Evolutionary conservation across 2,329 filamentous ascomycete species (phyloP), one percentile per base, ranked within the genome.

Genomic region (Xylariaceae sp.): DNA sequence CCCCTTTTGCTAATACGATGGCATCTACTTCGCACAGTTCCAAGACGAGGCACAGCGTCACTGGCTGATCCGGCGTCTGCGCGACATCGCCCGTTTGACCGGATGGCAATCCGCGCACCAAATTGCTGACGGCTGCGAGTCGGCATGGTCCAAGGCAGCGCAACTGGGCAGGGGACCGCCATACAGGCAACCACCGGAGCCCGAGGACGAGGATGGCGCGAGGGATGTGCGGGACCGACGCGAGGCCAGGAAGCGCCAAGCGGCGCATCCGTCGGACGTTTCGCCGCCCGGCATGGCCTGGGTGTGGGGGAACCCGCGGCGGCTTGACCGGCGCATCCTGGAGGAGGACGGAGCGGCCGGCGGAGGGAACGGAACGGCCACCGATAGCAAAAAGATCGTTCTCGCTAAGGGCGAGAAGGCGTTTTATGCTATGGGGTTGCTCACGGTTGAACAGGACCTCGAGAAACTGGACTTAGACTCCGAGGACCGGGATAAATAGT

Each of bases 61-160:
- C 54, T 95, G 90, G 88, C 81, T 87, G 0, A 79, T 96, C 59
- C 78, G 80, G 35, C 83, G 87, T 31, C 78, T 96, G 53, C 80
- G 84, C 62, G 85, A 90, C 63, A 85, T 95, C 40, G 83, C 87
- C 2, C 82, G 85, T 1, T 76, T 94, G 6, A 96, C 90, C 0
- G 94, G 94, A 0, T 96, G 90, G 88, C 87, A 90, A 64, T 90
- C 87, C 1, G 88, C 90, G 1, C 80, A 83, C 35, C 83, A 91
- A 41, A 92, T 96, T 59, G 89, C 89, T 0, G 78, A 82, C 47
- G 91, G 90, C 1, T 95, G 90, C 69, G 91, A 97, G 70, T 86
- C 84, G 2, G 80, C 84, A 0, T 99, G 94, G 94, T 78, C 81
- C 56, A 88, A 86, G 66, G 85, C 87, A 0, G 87, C 83, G 3